Evolutionary conservation across 768 basidiomycete genomes (phyloP), one percentile per base, ranked within the genome.

Genomic region (Phlegmacium glaucopus): DNA sequence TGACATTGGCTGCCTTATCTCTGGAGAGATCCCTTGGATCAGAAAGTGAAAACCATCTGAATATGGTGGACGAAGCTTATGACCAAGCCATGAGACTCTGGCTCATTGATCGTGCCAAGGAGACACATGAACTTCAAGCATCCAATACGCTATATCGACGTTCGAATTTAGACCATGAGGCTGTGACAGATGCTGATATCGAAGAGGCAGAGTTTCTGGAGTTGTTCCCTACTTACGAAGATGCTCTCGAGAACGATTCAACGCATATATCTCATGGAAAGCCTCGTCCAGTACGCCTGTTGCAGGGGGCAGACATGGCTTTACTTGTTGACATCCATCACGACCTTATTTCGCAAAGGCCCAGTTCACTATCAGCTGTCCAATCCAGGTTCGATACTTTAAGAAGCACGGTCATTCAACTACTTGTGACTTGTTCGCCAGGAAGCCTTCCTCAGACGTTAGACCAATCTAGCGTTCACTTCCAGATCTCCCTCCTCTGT

Each of bases 211-310:
- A 98, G 55, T 91, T 98, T 58, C 67, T 83, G 38, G 68, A 79
- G 5, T 63, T 98, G 25, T 99, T 99, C 66, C 96, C 96, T 10
- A 81, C 82, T 9, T 95, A 83, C 55, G 87, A 86, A 27, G 78
- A 86, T 46, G 72, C 65, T 18, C 62, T 83, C 12, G 70, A 76
- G 5, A 45, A 42, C 18, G 48, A 50, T 6, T 35, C 8, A 34
- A 27, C 42, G 44, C 28, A 22, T n/a, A 50, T 16, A 42, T 44
- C 27, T 28, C 39, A 48, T 37, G 57, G 49, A 52, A 41, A 49
- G 37, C 43, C 45, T 30, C 49, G 30, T 12, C 41, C 49, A 42
- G 37, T 56, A 22, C 41, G 49, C 40, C 62, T 72, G 6, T 61
- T 78, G 29, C 59, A 68, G 10, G 35, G 58, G 15, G 45, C 60